These are phyloP conservation scores for Dothistroma septosporum DNA, from an alignment of 2,329 filamentous ascomycete species.

Conservation along the genomic window DNA sequence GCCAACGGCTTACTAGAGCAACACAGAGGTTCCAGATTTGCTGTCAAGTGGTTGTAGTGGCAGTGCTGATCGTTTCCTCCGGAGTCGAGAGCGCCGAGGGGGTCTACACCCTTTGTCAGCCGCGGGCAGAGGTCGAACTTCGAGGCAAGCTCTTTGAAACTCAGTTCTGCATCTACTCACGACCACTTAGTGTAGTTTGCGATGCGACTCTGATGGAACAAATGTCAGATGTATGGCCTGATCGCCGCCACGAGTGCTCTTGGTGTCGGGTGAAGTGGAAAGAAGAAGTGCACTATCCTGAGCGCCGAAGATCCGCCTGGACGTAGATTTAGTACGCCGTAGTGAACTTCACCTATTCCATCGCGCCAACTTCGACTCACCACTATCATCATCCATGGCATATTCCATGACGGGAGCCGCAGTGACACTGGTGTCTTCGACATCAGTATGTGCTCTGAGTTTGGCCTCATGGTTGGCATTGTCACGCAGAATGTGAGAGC, in stretches of 20 bases:
- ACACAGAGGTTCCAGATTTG: too few species aligned
- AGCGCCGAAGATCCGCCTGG: background rate
- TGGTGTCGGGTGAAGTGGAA: background rate
- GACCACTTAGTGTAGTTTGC: too few species aligned
- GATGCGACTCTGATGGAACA: too few species aligned
- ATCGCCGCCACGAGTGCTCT: background rate
- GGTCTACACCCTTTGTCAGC: background rate
- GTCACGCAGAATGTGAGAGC: slow-evolving; percentile 67
- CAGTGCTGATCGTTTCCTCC: background rate
- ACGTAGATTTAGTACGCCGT: background rate
- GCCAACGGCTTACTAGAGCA: background rate
- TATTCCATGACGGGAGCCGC: background rate
- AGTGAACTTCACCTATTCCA: background rate
- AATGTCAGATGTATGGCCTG: background rate
- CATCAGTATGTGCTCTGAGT: slow-evolving; percentile 54
- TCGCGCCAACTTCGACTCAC: background rate
- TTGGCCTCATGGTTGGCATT: slow-evolving; percentile 66
- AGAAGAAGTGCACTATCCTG: background rate
- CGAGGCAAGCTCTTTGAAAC: too few species aligned
- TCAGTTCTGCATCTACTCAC: too few species aligned
- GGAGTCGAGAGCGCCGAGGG: background rate
- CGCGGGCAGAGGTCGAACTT: background rate
- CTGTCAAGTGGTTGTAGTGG: background rate
- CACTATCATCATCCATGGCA: background rate
- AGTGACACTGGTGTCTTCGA: slow-evolving; percentile 10